phyloP scores from a whole-genome alignment of 2,329 filamentous ascomycete species.

The Alternaria sp. region DNA sequence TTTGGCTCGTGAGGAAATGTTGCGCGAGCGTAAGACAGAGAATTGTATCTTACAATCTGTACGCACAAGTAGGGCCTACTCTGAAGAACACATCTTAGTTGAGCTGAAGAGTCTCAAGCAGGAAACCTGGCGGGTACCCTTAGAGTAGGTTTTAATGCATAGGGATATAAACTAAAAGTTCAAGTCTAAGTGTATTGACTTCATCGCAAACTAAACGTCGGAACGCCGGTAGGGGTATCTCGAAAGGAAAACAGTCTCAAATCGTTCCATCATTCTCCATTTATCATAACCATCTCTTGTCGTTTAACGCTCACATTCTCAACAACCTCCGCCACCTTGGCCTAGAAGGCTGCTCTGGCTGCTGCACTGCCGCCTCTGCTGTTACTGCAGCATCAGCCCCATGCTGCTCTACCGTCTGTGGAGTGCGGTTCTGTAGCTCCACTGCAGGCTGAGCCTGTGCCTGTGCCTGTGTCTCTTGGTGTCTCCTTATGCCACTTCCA shows the following conservation, averaged over 20 bases:
- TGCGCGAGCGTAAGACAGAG: too few species aligned
- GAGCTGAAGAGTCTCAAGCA: neutral
- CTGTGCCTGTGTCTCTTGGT: slow-evolving; percentile 1
- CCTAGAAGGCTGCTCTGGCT: neutral
- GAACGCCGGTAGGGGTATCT: neutral
- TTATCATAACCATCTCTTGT: neutral
- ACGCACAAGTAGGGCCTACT: neutral
- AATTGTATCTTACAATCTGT: neutral
- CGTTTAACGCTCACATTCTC: neutral
- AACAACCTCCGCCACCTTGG: neutral
- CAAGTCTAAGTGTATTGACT: neutral
- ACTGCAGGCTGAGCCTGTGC: neutral
- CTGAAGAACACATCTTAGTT: neutral
- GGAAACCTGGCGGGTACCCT: neutral
- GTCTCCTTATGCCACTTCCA: slow-evolving; percentile 9
- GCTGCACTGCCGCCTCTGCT: neutral
- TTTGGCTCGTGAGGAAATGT: neutral
- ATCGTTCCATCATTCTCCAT: neutral
- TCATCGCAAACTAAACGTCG: neutral
- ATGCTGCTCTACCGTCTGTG: neutral
- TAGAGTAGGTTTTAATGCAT: neutral
- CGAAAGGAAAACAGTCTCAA: neutral
- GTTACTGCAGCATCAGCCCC: neutral
- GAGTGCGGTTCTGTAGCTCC: slow-evolving; percentile 5
- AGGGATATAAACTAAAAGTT: neutral